Base-by-base conservation (phyloP, 495 filamentous ascomycete genomes). In the Patellaria atrata region DNA sequence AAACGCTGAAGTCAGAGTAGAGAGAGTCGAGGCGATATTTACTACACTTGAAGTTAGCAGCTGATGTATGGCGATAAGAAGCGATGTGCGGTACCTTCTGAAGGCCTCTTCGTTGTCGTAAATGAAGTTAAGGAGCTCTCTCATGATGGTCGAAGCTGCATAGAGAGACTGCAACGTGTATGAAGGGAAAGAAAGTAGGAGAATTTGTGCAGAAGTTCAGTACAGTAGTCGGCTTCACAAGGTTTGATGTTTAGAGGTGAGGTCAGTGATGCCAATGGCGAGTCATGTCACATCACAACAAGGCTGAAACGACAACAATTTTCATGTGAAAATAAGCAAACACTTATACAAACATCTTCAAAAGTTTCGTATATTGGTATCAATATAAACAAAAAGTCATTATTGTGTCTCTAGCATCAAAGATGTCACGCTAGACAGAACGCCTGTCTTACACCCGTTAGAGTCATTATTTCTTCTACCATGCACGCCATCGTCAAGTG, bases 1-100 rank as follows among this genome's bases (percentile, higher is more conserved):
- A 84, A 22, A 67, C 53, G 3, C 71, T 62, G 57, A 97, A 96
- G 55, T 96, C 91, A 37, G 86, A 94, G 60, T 93, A 97, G 33
- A 97, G 73, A 10, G 86, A 86, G 4, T 84, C 78, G 3, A 94
- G 73, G 25, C 89, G 84, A 41, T 76, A 72, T 58, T 79, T 89
- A 40, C 56, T 61, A 29, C 12, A 16, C 9, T 27, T 5, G 23
- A 23, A 28, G 22, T 31, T 42, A 45, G 47, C 27, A 12, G 27
- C 28, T 28, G 14, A 27, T 13, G 8, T 12, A 7, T 26, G 24
- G 21, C 9, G 8, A 24, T n/a, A 19, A 18, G 23, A 24, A 24
- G 20, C n/a, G 31, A 21, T 28, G 17, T n/a, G 13, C 7, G 33
- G 15, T 42, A 79, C 77, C 65, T 72, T 57, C 70, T 62, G 41